Evolutionary conservation across 345 rosid genomes (phyloP), one percentile per base, ranked within the genome.

Genomic region (Draba incana): DNA sequence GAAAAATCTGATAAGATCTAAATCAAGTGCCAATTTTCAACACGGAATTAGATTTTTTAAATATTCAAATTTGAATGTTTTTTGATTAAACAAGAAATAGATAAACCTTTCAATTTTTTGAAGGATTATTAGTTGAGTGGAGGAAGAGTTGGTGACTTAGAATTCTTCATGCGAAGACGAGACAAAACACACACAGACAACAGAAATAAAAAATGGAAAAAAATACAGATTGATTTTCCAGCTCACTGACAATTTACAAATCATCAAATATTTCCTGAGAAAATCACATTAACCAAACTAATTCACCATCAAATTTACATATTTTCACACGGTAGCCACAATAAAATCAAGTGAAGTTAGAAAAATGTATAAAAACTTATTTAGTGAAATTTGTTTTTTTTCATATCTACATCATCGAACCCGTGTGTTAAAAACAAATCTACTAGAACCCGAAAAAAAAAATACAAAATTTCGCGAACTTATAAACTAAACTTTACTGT

Each of bases 181-280:
- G 69, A 75, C 74, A 75, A 68, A 68, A 37, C 61, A 68, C 56
- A 56, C 24, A 41, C 7, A 68, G 78, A 75, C 78, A 75, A 61
- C 0, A 38, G 4, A 35, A 35, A 25, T 2, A 43, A 50, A 57
- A 50, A 6, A 28, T 3, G 5, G 5, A 4, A 28, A 4, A 28
- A 4, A 28, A 12, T 39, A 54, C 24, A 38, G 31, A 33, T 57
- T 57, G 35, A 37, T 52, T 51, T 35, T 59, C 43, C 56, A 52
- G 20, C 77, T 74, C 57, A 37, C 16, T 74, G 57, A 42, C 0
- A 51, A 27, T 52, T 64, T 44, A 25, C 4, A 12, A 14, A 11
- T 71, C 30, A 64, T 64, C 51, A 56, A 15, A 56, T 56, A 54
- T 53, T 52, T 27, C 0, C 14, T 16, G 10, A 28, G 6, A 30